phyloP scores from a whole-genome alignment of 306 rosid genomes.

The Rosa multiflora region DNA sequence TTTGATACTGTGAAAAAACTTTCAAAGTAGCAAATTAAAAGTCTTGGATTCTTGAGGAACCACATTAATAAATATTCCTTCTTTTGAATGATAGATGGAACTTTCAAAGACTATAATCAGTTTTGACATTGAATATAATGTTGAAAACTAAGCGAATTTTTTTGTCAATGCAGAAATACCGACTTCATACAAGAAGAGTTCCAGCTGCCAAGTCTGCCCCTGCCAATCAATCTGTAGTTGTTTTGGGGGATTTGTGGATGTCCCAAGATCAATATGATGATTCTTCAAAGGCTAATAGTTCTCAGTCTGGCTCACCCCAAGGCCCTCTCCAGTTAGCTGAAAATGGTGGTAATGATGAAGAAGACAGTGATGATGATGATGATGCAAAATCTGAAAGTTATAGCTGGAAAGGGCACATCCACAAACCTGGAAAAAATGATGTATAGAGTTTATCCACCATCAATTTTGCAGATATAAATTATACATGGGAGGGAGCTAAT shows the following conservation, averaged over 20 bases:
- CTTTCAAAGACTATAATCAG: conserved; percentile 7
- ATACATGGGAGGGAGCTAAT: conserved; percentile 60
- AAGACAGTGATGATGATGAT: conserved; percentile 68
- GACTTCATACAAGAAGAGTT: conserved; percentile 87
- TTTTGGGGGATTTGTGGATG: conserved; percentile 79
- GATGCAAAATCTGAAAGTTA: conserved; percentile 78
- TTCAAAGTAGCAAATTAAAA: neutral
- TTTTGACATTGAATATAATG: conserved; percentile 22
- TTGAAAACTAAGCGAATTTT: conserved; percentile 16
- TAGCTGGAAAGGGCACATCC: conserved; percentile 66
- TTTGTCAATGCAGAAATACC: conserved; percentile 68
- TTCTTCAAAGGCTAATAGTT: conserved; percentile 72
- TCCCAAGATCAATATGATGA: conserved; percentile 68
- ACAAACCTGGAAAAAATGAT: conserved; percentile 53
- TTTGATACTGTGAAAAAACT: conserved; percentile 10
- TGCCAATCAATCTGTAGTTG: conserved; percentile 51
- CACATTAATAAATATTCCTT: conserved; percentile 2
- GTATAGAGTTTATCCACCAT: conserved; percentile 65
- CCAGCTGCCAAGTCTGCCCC: conserved; percentile 41
- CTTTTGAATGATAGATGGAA: neutral
- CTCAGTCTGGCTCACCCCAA: conserved; percentile 87
- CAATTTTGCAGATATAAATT: conserved; percentile 76
- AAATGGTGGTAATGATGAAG: conserved; percentile 52
- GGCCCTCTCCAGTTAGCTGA: conserved; percentile 83
- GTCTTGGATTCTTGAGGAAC: neutral